phyloP scores from a whole-genome alignment of 495 filamentous ascomycete species.

The Penicillium coprophilum region DNA sequence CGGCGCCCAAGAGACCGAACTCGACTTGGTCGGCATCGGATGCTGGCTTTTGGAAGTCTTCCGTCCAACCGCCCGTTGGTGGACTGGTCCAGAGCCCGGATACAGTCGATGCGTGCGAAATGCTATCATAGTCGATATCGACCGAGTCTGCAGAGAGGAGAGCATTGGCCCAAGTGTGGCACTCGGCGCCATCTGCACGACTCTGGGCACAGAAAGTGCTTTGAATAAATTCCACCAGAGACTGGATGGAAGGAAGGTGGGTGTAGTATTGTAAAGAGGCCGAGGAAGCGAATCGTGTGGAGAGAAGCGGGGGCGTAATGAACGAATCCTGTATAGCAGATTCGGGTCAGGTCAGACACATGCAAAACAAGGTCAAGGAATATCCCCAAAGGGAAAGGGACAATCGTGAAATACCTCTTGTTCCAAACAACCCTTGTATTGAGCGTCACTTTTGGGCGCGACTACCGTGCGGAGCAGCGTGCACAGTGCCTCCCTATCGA shows the following conservation, averaged over 20 bases:
- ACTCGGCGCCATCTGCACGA: constrained; percentile 22
- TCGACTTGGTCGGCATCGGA: constrained; percentile 58
- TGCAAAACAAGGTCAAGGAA: background rate
- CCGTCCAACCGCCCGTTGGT: constrained; percentile 49
- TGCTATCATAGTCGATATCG: constrained; percentile 76
- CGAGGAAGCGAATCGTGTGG: constrained; percentile 63
- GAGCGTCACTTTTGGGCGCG: constrained; percentile 28
- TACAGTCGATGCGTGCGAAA: constrained; percentile 62
- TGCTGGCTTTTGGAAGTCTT: constrained; percentile 40
- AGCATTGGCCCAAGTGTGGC: constrained; percentile 32
- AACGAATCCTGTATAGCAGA: constrained; percentile 59
- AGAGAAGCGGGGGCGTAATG: constrained; percentile 58
- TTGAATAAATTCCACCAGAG: constrained; percentile 58
- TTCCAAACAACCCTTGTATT: constrained; percentile 50
- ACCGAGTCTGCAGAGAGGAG: constrained; percentile 59
- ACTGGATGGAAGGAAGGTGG: constrained; percentile 54
- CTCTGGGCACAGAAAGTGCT: constrained; percentile 52
- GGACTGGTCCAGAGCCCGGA: constrained; percentile 59
- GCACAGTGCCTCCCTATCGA: constrained; percentile 58
- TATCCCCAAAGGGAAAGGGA: background rate
- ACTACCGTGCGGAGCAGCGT: constrained; percentile 60
- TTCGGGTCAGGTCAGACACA: constrained; percentile 4
- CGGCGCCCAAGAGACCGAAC: constrained; percentile 74
- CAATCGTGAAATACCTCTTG: constrained; percentile 41
- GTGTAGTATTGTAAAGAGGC: constrained; percentile 69